A percentile compares a stretch with the other conserved stretches of the same genome.
These are phyloP conservation scores for Inonotus hispidus DNA, from an alignment of 1,284 basidiomycete genomes.

Conservation along the genomic window DNA sequence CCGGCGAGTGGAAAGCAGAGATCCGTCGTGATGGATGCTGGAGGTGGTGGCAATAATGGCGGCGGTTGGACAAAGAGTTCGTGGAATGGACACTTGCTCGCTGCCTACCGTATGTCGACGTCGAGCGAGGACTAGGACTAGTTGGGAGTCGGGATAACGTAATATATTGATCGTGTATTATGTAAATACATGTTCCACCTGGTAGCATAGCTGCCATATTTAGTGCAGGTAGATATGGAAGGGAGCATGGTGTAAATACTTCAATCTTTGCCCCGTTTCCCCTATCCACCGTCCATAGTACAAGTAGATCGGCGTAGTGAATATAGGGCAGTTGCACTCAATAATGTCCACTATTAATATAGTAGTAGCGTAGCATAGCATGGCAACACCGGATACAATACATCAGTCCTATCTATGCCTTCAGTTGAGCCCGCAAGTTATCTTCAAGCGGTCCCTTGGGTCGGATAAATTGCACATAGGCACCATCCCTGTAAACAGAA, in stretches of 20 bases:
- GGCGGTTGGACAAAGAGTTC: too few relatives aligned
- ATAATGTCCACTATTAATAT: neutral
- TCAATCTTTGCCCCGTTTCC: conserved; percentile 74
- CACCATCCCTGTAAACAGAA: conserved; percentile 57
- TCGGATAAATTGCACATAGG: conserved; percentile 86
- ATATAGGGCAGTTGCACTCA: conserved; percentile 42
- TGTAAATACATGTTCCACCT: neutral
- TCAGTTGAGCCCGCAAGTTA: conserved; percentile 82
- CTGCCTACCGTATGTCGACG: too few relatives aligned
- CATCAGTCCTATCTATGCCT: conserved; percentile 39
- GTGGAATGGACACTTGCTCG: too few relatives aligned
- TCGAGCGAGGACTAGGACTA: neutral
- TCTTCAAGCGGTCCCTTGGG: conserved; percentile 79
- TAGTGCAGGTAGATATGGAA: too few relatives aligned
- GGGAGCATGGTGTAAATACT: neutral
- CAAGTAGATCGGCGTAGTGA: conserved; percentile 62
- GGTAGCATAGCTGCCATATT: neutral
- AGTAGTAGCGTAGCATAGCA: too few relatives aligned
- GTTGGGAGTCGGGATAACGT: neutral
- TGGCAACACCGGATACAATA: too few relatives aligned
- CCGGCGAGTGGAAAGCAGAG: too few relatives aligned
- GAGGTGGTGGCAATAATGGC: too few relatives aligned
- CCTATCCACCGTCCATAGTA: conserved; percentile 66
- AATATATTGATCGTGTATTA: neutral
- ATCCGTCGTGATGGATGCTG: too few relatives aligned